phyloP scores from a whole-genome alignment of 306 rosid species.

The Citrullus colocynthis region DNA sequence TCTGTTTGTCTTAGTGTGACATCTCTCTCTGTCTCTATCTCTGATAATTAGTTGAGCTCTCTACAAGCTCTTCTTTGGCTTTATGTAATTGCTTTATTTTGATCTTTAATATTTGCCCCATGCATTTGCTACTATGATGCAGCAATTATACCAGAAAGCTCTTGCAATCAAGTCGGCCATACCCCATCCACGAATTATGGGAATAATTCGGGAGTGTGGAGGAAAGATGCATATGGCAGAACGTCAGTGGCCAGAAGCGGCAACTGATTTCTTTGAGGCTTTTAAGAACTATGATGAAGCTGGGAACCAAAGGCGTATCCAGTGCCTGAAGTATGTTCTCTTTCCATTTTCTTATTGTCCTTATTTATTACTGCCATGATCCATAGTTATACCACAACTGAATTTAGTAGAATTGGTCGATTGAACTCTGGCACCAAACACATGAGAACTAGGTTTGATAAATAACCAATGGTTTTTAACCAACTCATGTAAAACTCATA shows the following conservation, averaged over 20 bases:
- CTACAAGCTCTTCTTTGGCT: not conserved
- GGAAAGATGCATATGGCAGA: conserved; percentile 99
- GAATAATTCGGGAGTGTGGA: conserved; percentile 95
- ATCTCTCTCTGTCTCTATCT: not conserved
- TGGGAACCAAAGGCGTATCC: conserved; percentile 96
- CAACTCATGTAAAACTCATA: not conserved
- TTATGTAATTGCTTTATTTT: not conserved
- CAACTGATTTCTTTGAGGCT: conserved; percentile 95
- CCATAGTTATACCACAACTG: not conserved
- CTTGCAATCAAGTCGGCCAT: conserved; percentile 95
- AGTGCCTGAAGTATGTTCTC: conserved; percentile 70
- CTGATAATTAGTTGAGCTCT: not conserved
- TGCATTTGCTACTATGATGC: conserved; percentile 27
- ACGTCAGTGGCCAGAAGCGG: conserved; percentile 98
- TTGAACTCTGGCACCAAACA: not conserved
- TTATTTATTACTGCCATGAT: not conserved
- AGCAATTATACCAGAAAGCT: conserved; percentile 98
- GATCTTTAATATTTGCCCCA: not conserved
- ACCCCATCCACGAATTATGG: conserved; percentile 99
- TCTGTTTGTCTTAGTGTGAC: not conserved
- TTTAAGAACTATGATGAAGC: conserved; percentile 95
- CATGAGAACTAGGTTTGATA: not conserved
- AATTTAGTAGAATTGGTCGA: not conserved
- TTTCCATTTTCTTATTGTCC: not conserved
- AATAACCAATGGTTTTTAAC: not conserved